These are phyloP conservation scores for Clonostachys solani DNA, from an alignment of 2,329 filamentous ascomycete species.

Conservation along the genomic window DNA sequence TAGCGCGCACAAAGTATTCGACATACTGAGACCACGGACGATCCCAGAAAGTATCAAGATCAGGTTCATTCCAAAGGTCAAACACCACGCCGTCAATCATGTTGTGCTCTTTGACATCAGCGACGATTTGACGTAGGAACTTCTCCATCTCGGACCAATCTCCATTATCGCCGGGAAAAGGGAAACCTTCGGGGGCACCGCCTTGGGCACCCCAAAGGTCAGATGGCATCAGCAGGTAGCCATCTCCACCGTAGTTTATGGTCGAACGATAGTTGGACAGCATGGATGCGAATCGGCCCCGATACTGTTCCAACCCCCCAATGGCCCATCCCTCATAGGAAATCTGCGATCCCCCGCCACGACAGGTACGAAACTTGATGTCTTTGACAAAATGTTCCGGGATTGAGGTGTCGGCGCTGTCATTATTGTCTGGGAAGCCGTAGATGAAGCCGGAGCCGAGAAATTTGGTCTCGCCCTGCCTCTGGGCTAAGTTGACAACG, in stretches of 20 bases:
- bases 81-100: slow-evolving; percentile 30
- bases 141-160: slow-evolving; percentile 39
- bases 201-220: slow-evolving; percentile 44
- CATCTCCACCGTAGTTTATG: slow-evolving; percentile 32
- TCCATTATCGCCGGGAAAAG: slow-evolving; percentile 36
- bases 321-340: slow-evolving; percentile 1
- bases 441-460: slow-evolving; percentile 8
- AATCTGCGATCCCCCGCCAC: slow-evolving; percentile 7
- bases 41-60: slow-evolving; percentile 18
- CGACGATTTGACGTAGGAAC: slow-evolving; percentile 31
- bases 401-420: slow-evolving; percentile 2
- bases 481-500: slow-evolving; percentile 1
- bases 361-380: slow-evolving; percentile 4
- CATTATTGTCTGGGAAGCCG: slow-evolving; percentile 4
- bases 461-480: background rate
- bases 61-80: slow-evolving; percentile 53
- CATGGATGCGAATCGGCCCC: slow-evolving; percentile 31
- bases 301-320: slow-evolving; percentile 1
- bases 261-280: slow-evolving; percentile 38
- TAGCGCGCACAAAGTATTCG: slow-evolving; percentile 7
- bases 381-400: slow-evolving; percentile 3
- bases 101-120: slow-evolving; percentile 28
- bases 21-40: slow-evolving; percentile 9
- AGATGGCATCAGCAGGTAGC: slow-evolving; percentile 34
- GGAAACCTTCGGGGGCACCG: slow-evolving; percentile 21